Percentiles rank a stretch among this genome's conserved stretches.
These are phyloP conservation scores for Leccinum sublutescens DNA, from an alignment of 768 basidiomycete species.

Conservation along the genomic window DNA sequence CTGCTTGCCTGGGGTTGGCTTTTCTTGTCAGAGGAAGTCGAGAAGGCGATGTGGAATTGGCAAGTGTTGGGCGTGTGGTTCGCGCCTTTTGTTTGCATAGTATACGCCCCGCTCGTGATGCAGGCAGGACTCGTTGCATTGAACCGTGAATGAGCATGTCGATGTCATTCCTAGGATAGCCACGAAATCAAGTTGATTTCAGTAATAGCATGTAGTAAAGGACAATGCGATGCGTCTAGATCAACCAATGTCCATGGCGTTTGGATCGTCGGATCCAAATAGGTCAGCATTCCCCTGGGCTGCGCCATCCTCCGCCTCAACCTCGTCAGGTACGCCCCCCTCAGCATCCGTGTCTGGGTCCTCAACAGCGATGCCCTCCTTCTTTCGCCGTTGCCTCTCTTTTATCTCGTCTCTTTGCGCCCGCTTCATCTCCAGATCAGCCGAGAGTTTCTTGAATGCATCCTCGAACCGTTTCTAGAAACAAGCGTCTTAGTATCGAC, in stretches of 20 bases:
- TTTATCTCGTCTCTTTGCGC: conserved; percentile 77
- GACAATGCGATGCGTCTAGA: neutral
- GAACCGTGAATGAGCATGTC: conserved; percentile 4
- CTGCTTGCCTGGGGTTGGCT: conserved; percentile 60
- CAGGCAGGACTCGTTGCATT: conserved; percentile 65
- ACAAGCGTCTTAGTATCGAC: neutral
- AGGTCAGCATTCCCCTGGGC: conserved; percentile 29
- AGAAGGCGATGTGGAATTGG: conserved; percentile 70
- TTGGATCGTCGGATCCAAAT: conserved; percentile 50
- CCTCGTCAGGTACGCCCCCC: conserved; percentile 37
- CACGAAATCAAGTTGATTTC: neutral
- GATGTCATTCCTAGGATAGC: conserved; percentile 1
- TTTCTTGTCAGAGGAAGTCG: conserved; percentile 43
- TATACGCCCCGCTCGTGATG: conserved; percentile 71
- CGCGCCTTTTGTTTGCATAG: conserved; percentile 75
- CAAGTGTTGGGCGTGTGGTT: conserved; percentile 80
- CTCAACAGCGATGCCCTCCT: conserved; percentile 55
- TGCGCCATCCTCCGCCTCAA: conserved; percentile 27
- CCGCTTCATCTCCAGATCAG: conserved; percentile 83
- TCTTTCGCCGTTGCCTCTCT: conserved; percentile 68
- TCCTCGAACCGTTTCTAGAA: conserved; percentile 89
- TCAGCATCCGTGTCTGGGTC: conserved; percentile 44
- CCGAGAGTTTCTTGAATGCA: conserved; percentile 80
- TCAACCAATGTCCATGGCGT: conserved; percentile 35
- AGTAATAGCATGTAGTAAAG: neutral